Conservation (phyloP, 306 rosid genomes). For the Gynostemma pentaphyllum region DNA sequence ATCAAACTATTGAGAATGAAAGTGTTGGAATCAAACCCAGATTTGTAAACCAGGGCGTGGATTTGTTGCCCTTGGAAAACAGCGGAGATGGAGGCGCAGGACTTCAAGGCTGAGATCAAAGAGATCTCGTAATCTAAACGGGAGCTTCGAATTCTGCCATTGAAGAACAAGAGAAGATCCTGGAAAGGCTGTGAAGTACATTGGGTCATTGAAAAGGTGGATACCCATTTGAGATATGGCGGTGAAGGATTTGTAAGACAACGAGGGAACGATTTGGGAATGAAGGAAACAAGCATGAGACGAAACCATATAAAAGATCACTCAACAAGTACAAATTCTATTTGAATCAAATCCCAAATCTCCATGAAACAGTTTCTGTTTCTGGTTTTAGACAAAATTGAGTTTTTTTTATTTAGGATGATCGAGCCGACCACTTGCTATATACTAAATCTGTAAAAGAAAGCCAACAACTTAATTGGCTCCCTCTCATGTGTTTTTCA, state of each 20-base stretch:
- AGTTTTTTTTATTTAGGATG: too few species aligned
- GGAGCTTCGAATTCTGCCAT: conserved; percentile 20
- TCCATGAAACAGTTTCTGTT: not conserved
- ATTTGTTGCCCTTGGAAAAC: conserved; percentile 51
- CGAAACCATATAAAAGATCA: conserved; percentile 12
- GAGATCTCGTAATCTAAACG: conserved; percentile 36
- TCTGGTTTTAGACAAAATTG: too few species aligned
- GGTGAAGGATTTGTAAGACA: conserved; percentile 4
- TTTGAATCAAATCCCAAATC: not conserved
- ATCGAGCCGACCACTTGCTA: too few species aligned
- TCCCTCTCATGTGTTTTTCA: too few species aligned
- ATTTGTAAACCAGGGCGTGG: conserved; percentile 47
- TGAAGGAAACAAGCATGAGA: conserved; percentile 34
- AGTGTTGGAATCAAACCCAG: conserved; percentile 46
- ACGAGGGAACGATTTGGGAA: conserved; percentile 22
- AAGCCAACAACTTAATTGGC: too few species aligned
- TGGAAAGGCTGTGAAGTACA: conserved; percentile 16
- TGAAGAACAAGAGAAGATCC: conserved; percentile 32
- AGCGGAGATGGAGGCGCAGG: conserved; percentile 45
- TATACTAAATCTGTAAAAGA: too few species aligned
- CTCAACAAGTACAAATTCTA: not conserved
- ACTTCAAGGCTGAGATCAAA: conserved; percentile 53
- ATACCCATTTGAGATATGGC: conserved; percentile 34
- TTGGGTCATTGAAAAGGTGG: conserved; percentile 19
- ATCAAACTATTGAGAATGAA: conserved; percentile 62